Base-by-base conservation (phyloP, 2,329 filamentous ascomycete genomes). In the Botrytis paeoniae region DNA sequence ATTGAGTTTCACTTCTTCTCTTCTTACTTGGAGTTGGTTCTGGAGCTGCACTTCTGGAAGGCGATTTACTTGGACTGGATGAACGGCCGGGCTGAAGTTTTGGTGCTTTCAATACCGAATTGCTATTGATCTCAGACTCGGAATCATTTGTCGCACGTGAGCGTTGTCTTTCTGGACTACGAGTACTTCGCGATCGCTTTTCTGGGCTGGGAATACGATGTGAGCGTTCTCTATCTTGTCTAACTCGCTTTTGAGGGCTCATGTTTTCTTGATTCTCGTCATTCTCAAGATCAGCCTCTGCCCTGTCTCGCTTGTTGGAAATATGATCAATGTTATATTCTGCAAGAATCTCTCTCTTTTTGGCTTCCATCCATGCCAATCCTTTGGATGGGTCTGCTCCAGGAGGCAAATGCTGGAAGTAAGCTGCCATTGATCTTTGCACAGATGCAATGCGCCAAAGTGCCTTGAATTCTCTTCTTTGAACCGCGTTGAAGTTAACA, bases 1-100 rank as follows among this genome's bases (percentile, higher is more conserved):
- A 51, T 57, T 80, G 75, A 39, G 77, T 73, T 25, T 79, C 78
- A 22, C 77, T 80, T 70, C 78, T 81, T 73, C 80, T 76, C 74
- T 73, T 72, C 48, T 78, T 80, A 4, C 59, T 60, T 4, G 75
- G 51, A 7, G 74, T 74, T n/a, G 75, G 65, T 39, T 69, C 71
- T 29, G 74, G 64, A 57, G 75, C 60, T 4, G 71, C 48, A 54
- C 74, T 35, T 60, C 65, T 61, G 14, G 71, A 63, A 22, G 73
- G n/a, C 45, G 74, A 51, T 43, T 60, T 72, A 29, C 63, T 39
- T 45, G 62, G 70, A 37, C 70, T 72, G 29, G 51, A n/a, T 35
- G 45, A 32, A 35, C 69, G 69, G 18, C 29, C 41, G 16, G 62
- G 61, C 22, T 68, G 63, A 39, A 68, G 62, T 35, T 43, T 72